Evolutionary conservation across 768 basidiomycete species (phyloP), one percentile per base, ranked within the genome.

Genomic region (Tephrocybe sp.): DNA sequence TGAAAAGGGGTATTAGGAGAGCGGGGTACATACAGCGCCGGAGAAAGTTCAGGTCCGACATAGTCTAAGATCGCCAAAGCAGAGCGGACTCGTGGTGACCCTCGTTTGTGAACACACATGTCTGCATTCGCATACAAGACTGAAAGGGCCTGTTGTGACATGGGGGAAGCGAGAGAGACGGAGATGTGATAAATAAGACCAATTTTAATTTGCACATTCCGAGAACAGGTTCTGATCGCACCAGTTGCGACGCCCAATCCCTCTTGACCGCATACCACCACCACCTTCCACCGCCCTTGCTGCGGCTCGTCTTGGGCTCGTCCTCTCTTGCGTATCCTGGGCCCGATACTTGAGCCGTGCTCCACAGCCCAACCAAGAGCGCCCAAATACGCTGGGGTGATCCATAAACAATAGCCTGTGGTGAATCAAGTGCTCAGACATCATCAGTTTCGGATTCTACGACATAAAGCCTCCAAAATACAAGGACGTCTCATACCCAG

Each of bases 151-250:
- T 17, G 23, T 45, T 45, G 41, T 39, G n/a, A 51, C 14, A 44
- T 24, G 17, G 20, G 44, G 9, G 11, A 47, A 51, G 62, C 69
- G 68, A 66, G 60, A 63, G 59, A 56, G 42, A 59, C 69, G 68
- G 69, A 71, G 67, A 64, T 68, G 66, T 63, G 65, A 65, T 64
- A 68, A 66, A 64, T 58, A 40, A 48, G 50, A 53, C 21, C 34
- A 46, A 54, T 56, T 53, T 54, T 50, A 56, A 52, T 54, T 52
- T 53, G 56, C 48, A 56, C 53, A 18, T 45, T 58, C 58, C 58
- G 40, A 59, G 53, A 60, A 60, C 30, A 53, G 58, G 37, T 56
- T 53, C 54, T 57, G 61, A 60, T 62, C 58, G 58, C 61, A 54
- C 55, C 47, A 46, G 56, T 53, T 39, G 45, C 50, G 50, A 56